Base-by-base conservation (phyloP, 805 yeast species). In the Metschnikowia anglica region DNA sequence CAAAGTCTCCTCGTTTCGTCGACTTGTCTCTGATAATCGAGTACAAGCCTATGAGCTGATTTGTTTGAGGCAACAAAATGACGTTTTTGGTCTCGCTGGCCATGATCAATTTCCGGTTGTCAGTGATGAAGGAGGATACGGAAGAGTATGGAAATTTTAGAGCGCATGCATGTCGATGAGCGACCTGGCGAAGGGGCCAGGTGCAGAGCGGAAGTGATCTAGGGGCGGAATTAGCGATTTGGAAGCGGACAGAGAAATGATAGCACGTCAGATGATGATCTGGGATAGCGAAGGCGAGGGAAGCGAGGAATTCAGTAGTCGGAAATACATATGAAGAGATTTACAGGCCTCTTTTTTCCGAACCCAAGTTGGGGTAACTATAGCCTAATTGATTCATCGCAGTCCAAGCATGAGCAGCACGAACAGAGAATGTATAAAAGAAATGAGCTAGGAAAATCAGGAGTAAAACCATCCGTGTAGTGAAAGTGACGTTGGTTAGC, bases 1-100 rank as follows among this genome's bases (percentile, higher is more conserved):
- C 91, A 61, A 93, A 93, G 60, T 93, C 97, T 2, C 93, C 87
- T 59, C 99, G 80, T 44, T 78, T 73, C 13, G 99, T 91, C 43
- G 68, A 68, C 55, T 75, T 77, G 64, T 88, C 87, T 60, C 99
- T 83, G 58, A 93, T 89, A 58, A 90, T 89, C 60, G 96, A 84
- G 72, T 85, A 91, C 42, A 93, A 72, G 20, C 96, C 95, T 37
- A 77, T 69, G 52, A 93, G 72, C 67, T 93, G 99, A 70, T 89
- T 88, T 28, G 97, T 88, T 64, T 87, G 96, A 40, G 86, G 86
- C 34, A 91, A 76, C 15, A 86, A 62, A 34, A 80, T 69, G 30
- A 88, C 91, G 70, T 85, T 84, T 35, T 61, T 58, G 45, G 51
- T 29, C 24, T 41, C 44, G 50, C 37, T 41, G 21, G 41, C 45